Base-by-base conservation (phyloP, 192 early-diverging fungal genomes). In the Thamnidium elegans region DNA sequence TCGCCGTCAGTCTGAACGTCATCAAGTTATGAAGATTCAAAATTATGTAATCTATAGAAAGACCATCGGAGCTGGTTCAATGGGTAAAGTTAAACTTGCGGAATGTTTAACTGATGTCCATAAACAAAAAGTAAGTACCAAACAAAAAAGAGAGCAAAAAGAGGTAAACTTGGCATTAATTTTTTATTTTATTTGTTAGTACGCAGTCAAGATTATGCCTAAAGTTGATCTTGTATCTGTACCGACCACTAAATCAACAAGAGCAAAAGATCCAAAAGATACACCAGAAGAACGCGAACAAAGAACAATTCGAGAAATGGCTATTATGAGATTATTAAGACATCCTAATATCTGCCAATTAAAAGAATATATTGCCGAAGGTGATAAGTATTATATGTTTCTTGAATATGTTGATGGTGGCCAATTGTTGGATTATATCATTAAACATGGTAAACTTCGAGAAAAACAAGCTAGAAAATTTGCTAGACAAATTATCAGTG, bases 311-410 rank as follows among this genome's bases (percentile, higher is more conserved):
- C 79, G 92, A 32, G 87, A 88, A 70, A 79, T 84, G 55, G 76
- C 75, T 59, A 86, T 92, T 52, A 82, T 94, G 54, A 87, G 89
- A 47, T 76, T 94, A 31, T 81, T 94, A 8, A 80, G 88, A 58
- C 92, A 94, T 63, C 92, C 92, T 21, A 87, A 92, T 69, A 94
- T 94, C 55, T 89, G 92, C 65, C 81, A 86, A 56, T 68, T 91
- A 7, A 85, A 86, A 53, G 89, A 92, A 48, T 84, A 88, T 34
- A 70, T 86, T n/a, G 80, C 87, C 43, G 82, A 83, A 14, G 70
- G 80, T 21, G 85, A 88, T 55, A 85, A 81, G 59, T 91, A 88
- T 42, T 87, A 88, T 68, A 86, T 92, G 58, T 80, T 91, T 54
- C 86, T 91, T 85, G 91, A 91, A 71, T 88, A 90, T 68, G 89